These are phyloP conservation scores for Cinnamomum chago DNA, from an alignment of 164 flowering plant species.

Conservation along the genomic window DNA sequence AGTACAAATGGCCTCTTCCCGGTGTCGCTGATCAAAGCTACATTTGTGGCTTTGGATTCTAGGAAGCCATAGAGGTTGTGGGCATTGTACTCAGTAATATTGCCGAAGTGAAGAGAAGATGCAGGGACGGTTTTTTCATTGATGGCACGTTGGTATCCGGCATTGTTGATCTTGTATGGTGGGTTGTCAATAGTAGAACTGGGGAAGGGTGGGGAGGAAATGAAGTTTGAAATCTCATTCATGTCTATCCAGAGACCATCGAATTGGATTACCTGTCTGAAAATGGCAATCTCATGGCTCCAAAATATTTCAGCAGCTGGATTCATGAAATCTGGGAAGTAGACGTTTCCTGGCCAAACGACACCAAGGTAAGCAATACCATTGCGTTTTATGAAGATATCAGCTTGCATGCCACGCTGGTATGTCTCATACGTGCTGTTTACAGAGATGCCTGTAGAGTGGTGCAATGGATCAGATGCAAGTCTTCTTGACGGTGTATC, in stretches of 20 bases:
- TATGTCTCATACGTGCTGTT: constrained; percentile 57
- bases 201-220: constrained; percentile 32
- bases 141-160: constrained; percentile 39
- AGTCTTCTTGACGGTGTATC: not conserved
- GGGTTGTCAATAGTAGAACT: constrained; percentile 61
- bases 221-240: constrained; percentile 81
- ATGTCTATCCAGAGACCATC: constrained; percentile 95
- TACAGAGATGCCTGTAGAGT: constrained; percentile 49
- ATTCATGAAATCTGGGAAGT: constrained; percentile 74
- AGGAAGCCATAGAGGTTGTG: constrained; percentile 64
- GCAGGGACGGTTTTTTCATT: constrained; percentile 51
- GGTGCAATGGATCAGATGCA: not conserved
- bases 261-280: constrained; percentile 42
- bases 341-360: constrained; percentile 80
- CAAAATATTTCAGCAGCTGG: constrained; percentile 41
- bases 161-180: constrained; percentile 63
- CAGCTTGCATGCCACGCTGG: constrained; percentile 56
- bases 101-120: constrained; percentile 45
- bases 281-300: constrained; percentile 53
- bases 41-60: constrained; percentile 55
- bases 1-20: constrained; percentile 71
- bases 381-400: constrained; percentile 50
- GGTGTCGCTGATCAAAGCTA: constrained; percentile 33
- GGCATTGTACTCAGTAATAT: constrained; percentile 51
- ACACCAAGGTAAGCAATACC: constrained; percentile 53